Evolutionary conservation across 2,329 filamentous ascomycete genomes (phyloP).

Genomic region (Trichoderma sp.): DNA sequence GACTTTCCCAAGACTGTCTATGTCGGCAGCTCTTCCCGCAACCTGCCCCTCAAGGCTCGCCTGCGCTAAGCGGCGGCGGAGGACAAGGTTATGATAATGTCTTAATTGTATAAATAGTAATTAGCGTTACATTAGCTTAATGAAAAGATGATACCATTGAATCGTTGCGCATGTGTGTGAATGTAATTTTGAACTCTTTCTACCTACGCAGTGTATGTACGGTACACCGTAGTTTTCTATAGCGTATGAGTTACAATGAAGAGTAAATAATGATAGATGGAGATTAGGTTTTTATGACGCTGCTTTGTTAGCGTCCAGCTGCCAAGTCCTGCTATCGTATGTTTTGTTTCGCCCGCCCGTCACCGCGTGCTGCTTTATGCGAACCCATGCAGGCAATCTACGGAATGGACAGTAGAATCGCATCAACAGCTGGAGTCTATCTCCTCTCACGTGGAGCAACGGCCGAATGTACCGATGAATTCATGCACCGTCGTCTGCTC

Average conservation of each 20-base stretch:
- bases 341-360: background rate
- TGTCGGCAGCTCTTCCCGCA: constrained; percentile 58
- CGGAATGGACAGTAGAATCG: background rate
- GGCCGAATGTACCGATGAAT: background rate
- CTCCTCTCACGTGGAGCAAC: background rate
- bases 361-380: background rate
- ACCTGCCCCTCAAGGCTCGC: constrained; percentile 48
- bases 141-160: constrained; percentile 4
- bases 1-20: constrained; percentile 54
- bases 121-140: constrained; percentile 18
- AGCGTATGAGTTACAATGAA: no score
- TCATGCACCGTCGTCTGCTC: background rate
- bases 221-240: background rate
- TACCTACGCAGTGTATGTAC: no score
- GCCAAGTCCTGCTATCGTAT: background rate
- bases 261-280: no score
- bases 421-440: background rate
- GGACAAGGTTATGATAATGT: constrained; percentile 18
- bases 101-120: constrained; percentile 20
- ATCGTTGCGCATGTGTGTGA: background rate
- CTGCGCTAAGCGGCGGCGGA: constrained; percentile 19
- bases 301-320: no score
- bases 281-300: no score
- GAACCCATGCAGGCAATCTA: background rate
- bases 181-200: background rate